phyloP scores from a whole-genome alignment of 192 early-diverging fungal genomes.

The Coemansia pectinata region DNA sequence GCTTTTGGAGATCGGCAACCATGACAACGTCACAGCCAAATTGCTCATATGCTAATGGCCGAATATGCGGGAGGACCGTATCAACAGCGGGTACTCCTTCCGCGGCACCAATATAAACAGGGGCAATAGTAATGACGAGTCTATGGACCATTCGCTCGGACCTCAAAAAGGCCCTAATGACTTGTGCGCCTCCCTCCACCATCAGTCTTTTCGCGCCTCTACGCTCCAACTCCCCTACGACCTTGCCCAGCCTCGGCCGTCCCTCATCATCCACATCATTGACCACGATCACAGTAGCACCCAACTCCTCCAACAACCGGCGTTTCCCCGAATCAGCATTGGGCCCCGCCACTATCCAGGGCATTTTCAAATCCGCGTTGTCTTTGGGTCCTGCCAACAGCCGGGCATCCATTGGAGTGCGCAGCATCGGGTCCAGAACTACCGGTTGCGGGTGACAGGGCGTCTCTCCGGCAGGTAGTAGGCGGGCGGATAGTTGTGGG shows the following conservation, averaged over 20 bases:
- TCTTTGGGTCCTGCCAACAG: constrained; percentile 50
- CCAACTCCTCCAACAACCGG: constrained; percentile 56
- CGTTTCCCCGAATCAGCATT: constrained; percentile 23
- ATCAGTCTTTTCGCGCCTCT: constrained; percentile 64
- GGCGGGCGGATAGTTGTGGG: constrained; percentile 63
- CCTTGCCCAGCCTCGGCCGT: constrained; percentile 10
- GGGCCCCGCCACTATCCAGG: constrained; percentile 61
- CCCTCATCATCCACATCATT: background rate
- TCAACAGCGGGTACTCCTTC: constrained; percentile 57
- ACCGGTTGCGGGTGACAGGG: constrained; percentile 66
- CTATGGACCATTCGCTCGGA: constrained; percentile 8
- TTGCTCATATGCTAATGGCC: constrained; percentile 37
- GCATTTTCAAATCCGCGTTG: constrained; percentile 49
- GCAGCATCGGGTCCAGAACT: constrained; percentile 72
- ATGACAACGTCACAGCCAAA: constrained; percentile 62
- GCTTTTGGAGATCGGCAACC: constrained; percentile 24
- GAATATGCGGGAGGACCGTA: constrained; percentile 12
- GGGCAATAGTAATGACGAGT: constrained; percentile 71
- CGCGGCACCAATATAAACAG: constrained; percentile 61
- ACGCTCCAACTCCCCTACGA: constrained; percentile 19
- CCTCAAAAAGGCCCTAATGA: constrained; percentile 69
- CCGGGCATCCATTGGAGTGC: constrained; percentile 61
- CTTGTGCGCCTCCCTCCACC: constrained; percentile 85
- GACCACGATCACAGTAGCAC: constrained; percentile 60
- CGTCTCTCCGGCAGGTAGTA: constrained; percentile 8